phyloP scores from a whole-genome alignment of 768 basidiomycete species.

The Kwoniella botswanensis region DNA sequence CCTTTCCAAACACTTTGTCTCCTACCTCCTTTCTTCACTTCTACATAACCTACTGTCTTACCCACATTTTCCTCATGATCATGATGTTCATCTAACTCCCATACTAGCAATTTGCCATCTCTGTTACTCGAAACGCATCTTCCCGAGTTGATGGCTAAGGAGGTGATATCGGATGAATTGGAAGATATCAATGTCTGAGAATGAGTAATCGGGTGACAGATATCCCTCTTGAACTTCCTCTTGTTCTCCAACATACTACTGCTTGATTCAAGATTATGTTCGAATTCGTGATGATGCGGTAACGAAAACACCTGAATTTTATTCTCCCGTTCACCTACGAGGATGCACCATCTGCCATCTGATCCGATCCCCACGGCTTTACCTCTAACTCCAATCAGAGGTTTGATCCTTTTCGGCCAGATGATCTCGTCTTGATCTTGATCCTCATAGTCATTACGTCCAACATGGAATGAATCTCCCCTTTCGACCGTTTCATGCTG shows the following conservation, averaged over 20 bases:
- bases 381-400: slow-evolving; percentile 51
- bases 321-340: slow-evolving; percentile 51
- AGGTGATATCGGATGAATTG: slow-evolving; percentile 51
- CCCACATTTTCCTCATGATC: slow-evolving; percentile 33
- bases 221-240: background rate
- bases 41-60: slow-evolving; percentile 46
- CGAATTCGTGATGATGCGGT: slow-evolving; percentile 28
- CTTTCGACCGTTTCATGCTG: slow-evolving; percentile 20
- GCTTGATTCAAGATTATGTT: background rate
- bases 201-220: slow-evolving; percentile 35
- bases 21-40: slow-evolving; percentile 41
- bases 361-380: slow-evolving; percentile 50
- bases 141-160: slow-evolving; percentile 43
- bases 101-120: slow-evolving; percentile 54
- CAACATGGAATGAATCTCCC: slow-evolving; percentile 31
- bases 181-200: slow-evolving; percentile 51
- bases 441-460: slow-evolving; percentile 14
- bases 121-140: slow-evolving; percentile 52
- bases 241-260: too few relatives aligned
- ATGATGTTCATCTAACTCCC: slow-evolving; percentile 49
- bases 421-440: slow-evolving; percentile 29
- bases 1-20: slow-evolving; percentile 33
- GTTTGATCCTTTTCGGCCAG: slow-evolving; percentile 44
- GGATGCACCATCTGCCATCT: slow-evolving; percentile 54
- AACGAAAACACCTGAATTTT: slow-evolving; percentile 56